Evolutionary conservation across 768 basidiomycete genomes (phyloP).

Genomic region (Kockovaella imperatae): DNA sequence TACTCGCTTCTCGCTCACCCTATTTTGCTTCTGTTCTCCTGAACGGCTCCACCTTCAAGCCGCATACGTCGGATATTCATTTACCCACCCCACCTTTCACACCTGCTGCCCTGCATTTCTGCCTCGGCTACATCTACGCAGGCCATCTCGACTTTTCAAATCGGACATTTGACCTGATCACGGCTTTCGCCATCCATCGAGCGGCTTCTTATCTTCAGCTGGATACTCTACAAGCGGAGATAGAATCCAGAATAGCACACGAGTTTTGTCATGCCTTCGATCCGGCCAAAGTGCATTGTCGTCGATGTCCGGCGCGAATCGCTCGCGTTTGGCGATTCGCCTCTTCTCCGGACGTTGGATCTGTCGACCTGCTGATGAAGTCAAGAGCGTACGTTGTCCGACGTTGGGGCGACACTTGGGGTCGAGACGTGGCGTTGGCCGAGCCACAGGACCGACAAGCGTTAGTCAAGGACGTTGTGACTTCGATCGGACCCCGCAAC

Average conservation of each 20-base stretch:
- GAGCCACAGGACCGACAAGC: conserved; percentile 59
- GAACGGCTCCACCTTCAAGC: conserved; percentile 52
- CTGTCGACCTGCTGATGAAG: conserved; percentile 60
- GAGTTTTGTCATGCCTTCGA: conserved; percentile 88
- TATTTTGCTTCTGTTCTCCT: conserved; percentile 81
- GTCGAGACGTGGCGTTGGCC: conserved; percentile 64
- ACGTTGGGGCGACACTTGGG: conserved; percentile 84
- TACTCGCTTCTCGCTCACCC: conserved; percentile 76
- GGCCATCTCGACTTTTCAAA: conserved; percentile 91
- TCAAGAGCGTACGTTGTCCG: conserved; percentile 69
- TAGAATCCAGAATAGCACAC: conserved; percentile 70
- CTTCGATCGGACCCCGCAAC: conserved; percentile 60
- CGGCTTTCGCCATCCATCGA: conserved; percentile 80
- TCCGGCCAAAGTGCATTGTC: conserved; percentile 76
- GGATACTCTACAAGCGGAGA: conserved; percentile 64
- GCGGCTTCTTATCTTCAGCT: conserved; percentile 73
- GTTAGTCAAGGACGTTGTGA: conserved; percentile 65
- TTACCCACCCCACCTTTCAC: conserved; percentile 91
- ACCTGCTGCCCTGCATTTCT: conserved; percentile 85
- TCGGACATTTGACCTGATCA: conserved; percentile 83
- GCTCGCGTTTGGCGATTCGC: conserved; percentile 81
- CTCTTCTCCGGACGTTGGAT: conserved; percentile 65
- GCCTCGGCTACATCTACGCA: conserved; percentile 87
- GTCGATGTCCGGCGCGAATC: conserved; percentile 70
- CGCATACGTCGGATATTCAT: conserved; percentile 46